These are phyloP conservation scores for Podaxis mareebaensis DNA, from an alignment of 768 basidiomycete species.

Conservation along the genomic window DNA sequence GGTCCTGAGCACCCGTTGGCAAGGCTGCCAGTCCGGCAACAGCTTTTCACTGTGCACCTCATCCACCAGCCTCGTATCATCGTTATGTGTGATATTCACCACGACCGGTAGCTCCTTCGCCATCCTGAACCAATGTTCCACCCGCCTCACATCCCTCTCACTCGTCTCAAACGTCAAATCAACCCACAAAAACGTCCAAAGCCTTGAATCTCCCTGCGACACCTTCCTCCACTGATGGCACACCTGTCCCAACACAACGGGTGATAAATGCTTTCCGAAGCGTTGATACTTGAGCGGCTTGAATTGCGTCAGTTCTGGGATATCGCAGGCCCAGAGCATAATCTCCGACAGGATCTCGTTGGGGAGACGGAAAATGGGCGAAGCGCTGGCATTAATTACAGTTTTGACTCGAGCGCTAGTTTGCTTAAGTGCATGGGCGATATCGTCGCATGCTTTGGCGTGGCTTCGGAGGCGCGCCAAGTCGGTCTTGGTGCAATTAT, in stretches of 20 bases:
- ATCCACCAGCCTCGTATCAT: conserved; percentile 16
- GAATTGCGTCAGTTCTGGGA: conserved; percentile 13
- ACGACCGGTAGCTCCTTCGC: conserved; percentile 6
- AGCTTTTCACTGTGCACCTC: conserved; percentile 17
- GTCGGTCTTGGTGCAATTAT: conserved; percentile 3
- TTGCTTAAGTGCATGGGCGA: conserved; percentile 8
- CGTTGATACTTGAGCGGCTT: conserved; percentile 16
- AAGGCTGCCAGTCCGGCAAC: conserved; percentile 17
- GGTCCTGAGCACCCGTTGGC: conserved; percentile 8
- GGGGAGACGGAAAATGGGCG: conserved; percentile 16
- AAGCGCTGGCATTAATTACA: conserved; percentile 13
- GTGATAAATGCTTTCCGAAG: conserved; percentile 12
- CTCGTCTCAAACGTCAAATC: conserved; percentile 16
- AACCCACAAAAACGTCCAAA: conserved; percentile 17
- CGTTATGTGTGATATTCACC: conserved; percentile 14
- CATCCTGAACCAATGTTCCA: conserved; percentile 17
- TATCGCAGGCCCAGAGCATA: conserved; percentile 16
- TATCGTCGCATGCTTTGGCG: conserved; percentile 12
- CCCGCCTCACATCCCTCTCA: conserved; percentile 2
- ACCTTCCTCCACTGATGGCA: conserved; percentile 15
- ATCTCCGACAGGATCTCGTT: conserved; percentile 17
- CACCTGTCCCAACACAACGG: conserved; percentile 13
- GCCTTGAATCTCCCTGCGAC: conserved; percentile 8
- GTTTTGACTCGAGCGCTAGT: conserved; percentile 12
- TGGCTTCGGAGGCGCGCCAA: conserved; percentile 7